Conservation (phyloP, 1,139 yeast species). For the Zygosaccharomyces sapae region DNA sequence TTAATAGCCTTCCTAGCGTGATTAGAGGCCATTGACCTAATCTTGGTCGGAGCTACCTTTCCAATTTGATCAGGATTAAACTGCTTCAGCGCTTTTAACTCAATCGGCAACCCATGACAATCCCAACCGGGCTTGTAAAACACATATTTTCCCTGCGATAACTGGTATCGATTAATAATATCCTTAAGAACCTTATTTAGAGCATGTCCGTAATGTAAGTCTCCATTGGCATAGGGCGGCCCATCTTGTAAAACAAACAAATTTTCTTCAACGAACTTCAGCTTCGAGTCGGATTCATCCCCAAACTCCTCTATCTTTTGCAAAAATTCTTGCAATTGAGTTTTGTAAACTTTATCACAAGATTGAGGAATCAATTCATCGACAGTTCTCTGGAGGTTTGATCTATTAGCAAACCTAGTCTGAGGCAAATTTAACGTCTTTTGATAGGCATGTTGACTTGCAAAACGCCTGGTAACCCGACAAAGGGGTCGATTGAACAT, state of each 20-base stretch:
- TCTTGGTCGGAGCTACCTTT: slow-evolving; percentile 45
- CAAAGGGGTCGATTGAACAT: slow-evolving; percentile 9
- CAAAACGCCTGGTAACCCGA: slow-evolving; percentile 8
- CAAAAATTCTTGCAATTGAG: slow-evolving; percentile 32
- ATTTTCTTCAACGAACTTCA: slow-evolving; percentile 30
- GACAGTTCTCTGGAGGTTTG: slow-evolving; percentile 38
- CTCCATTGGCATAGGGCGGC: slow-evolving; percentile 97
- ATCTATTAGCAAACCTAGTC: slow-evolving; percentile 50
- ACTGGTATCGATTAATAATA: slow-evolving; percentile 67
- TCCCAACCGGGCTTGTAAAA: slow-evolving; percentile 95
- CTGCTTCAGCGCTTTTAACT: slow-evolving; percentile 63
- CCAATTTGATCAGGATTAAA: slow-evolving; percentile 33
- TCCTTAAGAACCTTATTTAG: slow-evolving; percentile 86
- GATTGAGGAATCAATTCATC: slow-evolving; percentile 38
- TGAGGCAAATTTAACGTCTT: slow-evolving; percentile 50
- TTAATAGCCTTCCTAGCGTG: slow-evolving; percentile 67
- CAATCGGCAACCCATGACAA: slow-evolving; percentile 97
- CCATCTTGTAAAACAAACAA: slow-evolving; percentile 87
- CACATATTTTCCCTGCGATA: slow-evolving; percentile 58
- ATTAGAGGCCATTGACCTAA: slow-evolving; percentile 59
- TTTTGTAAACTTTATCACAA: slow-evolving; percentile 37
- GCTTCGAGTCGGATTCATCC: slow-evolving; percentile 13
- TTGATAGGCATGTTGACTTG: slow-evolving; percentile 40
- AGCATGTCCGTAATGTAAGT: slow-evolving; percentile 90
- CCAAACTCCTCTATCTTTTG: slow-evolving; percentile 11